These are phyloP conservation scores for Yamadazyma phyllophila DNA, from an alignment of 805 yeast genomes.

Conservation along the genomic window DNA sequence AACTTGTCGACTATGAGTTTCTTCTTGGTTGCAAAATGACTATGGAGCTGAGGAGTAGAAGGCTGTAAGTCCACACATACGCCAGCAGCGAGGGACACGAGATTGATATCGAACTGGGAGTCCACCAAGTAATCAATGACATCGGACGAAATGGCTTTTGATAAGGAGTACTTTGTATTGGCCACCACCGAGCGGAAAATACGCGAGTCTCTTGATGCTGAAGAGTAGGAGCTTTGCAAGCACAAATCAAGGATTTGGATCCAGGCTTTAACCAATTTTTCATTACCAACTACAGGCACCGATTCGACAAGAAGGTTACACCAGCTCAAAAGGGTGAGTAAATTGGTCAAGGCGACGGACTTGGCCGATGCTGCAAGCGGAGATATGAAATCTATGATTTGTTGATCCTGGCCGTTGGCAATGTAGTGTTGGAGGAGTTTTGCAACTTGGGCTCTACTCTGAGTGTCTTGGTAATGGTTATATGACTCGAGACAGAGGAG, in stretches of 20 bases:
- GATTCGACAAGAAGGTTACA: conserved; percentile 5
- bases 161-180: conserved; percentile 23
- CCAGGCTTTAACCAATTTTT: neutral
- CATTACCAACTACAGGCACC: neutral
- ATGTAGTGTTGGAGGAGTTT: conserved; percentile 27
- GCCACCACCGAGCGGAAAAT: conserved; percentile 27
- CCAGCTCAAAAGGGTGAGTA: conserved; percentile 61
- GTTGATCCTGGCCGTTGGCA: conserved; percentile 33
- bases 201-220: conserved; percentile 8
- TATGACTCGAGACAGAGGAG: conserved; percentile 45
- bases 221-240: conserved; percentile 15
- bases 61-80: conserved; percentile 16
- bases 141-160: conserved; percentile 1
- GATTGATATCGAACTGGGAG: conserved; percentile 6
- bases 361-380: conserved; percentile 7
- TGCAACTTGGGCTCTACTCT: conserved; percentile 44
- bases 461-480: conserved; percentile 48
- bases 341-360: conserved; percentile 52
- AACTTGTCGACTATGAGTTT: neutral
- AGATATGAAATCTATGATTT: conserved; percentile 40
- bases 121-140: conserved; percentile 7
- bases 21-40: conserved; percentile 4
- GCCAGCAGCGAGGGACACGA: conserved; percentile 9
- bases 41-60: conserved; percentile 11
- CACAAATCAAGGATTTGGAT: conserved; percentile 2